A percentile compares a stretch with the other conserved stretches of the same genome.
phyloP scores from a whole-genome alignment of 768 basidiomycete genomes.

The Lyophyllum atratum region DNA sequence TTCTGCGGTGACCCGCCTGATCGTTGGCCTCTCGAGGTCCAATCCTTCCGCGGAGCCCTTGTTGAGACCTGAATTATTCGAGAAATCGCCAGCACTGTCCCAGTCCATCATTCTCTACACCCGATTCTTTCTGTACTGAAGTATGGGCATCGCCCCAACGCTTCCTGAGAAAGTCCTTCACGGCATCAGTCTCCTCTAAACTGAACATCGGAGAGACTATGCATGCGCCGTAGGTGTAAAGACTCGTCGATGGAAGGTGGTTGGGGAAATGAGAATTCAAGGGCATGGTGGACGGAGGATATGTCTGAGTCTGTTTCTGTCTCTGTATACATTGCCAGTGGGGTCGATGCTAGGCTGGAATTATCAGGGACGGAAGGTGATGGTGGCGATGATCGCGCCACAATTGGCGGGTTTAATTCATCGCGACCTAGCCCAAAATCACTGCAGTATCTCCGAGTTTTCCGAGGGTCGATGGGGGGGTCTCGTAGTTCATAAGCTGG shows the following conservation, averaged over 20 bases:
- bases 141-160: conserved; percentile 19
- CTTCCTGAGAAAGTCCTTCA: conserved; percentile 22
- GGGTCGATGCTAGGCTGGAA: conserved; percentile 29
- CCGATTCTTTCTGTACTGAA: neutral
- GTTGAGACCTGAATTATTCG: neutral
- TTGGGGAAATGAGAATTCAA: conserved; percentile 43
- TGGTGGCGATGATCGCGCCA: conserved; percentile 3
- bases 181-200: conserved; percentile 24
- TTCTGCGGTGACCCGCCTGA: neutral
- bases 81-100: neutral
- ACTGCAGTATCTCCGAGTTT: conserved; percentile 30
- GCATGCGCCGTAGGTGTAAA: conserved; percentile 38
- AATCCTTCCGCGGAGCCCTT: neutral
- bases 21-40: neutral
- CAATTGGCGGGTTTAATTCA: conserved; percentile 9
- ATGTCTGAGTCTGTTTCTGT: conserved; percentile 34
- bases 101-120: neutral
- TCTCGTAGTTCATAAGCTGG: conserved; percentile 7
- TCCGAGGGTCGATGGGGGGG: conserved; percentile 29
- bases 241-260: conserved; percentile 44
- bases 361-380: conserved; percentile 11
- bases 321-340: conserved; percentile 27
- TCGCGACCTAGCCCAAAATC: conserved; percentile 29
- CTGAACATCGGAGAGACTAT: conserved; percentile 45
- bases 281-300: conserved; percentile 35